phyloP scores from a whole-genome alignment of 352 stramenopile genomes.

The Phytopythium mirpurense region DNA sequence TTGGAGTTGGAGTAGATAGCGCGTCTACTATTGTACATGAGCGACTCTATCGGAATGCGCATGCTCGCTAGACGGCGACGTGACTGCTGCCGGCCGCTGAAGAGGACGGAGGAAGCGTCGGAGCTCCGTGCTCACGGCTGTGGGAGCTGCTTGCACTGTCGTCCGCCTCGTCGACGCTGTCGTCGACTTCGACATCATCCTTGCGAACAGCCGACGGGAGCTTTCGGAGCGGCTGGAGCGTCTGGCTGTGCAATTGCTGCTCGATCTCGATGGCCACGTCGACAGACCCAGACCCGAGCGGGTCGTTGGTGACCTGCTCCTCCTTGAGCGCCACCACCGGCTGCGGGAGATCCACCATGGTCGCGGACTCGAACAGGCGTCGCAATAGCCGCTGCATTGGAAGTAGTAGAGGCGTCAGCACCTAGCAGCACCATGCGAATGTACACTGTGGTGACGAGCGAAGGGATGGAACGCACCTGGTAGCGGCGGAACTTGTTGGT shows the following conservation, averaged over 20 bases:
- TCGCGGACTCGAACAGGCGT: constrained; percentile 45
- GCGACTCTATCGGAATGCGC: constrained; percentile 1
- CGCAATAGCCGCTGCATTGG: constrained; percentile 26
- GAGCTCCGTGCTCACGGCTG: neutral
- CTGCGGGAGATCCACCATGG: constrained; percentile 37
- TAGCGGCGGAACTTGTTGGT: constrained; percentile 60
- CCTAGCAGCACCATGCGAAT: neutral
- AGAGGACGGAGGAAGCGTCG: neutral
- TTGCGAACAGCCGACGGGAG: constrained; percentile 30
- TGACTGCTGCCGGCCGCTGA: constrained; percentile 1
- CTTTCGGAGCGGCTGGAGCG: constrained; percentile 36
- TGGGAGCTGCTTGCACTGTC: neutral
- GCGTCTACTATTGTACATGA: constrained; percentile 6
- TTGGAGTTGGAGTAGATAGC: neutral
- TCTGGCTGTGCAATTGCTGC: constrained; percentile 19
- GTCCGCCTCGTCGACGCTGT: neutral
- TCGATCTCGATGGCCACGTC: constrained; percentile 38
- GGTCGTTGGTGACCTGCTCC: constrained; percentile 23
- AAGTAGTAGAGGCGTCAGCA: neutral
- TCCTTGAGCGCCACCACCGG: constrained; percentile 36
- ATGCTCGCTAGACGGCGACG: constrained; percentile 10
- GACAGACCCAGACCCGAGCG: constrained; percentile 11
- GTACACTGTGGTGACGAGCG: too few relatives aligned
- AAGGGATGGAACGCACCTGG: constrained; percentile 12
- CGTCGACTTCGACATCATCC: neutral